Conservation (phyloP, 2,329 filamentous ascomycete species). For the Fusarium caatingaense region DNA sequence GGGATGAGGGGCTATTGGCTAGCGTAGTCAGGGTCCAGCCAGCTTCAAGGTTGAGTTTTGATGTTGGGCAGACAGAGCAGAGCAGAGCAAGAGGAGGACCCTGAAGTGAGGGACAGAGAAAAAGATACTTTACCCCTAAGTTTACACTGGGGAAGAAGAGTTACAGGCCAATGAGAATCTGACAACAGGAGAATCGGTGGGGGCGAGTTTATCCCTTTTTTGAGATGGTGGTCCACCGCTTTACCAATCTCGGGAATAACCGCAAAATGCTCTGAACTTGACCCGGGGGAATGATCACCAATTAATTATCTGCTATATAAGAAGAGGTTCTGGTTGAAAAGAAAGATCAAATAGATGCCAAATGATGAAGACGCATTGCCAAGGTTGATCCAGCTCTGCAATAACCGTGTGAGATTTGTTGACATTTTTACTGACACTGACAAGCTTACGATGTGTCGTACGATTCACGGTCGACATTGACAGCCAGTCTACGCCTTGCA, state of each 20-base stretch:
- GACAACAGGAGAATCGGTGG: constrained; percentile 7
- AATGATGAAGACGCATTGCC: neutral
- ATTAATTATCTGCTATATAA: too few relatives aligned
- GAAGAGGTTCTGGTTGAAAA: neutral
- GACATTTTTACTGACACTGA: neutral
- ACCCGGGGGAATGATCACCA: neutral
- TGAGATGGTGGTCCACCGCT: constrained; percentile 1
- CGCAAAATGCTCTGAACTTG: neutral
- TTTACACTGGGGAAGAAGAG: neutral
- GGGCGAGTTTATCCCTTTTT: constrained; percentile 11
- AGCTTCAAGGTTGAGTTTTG: constrained; percentile 7
- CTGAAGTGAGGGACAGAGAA: constrained; percentile 17
- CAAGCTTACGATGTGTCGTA: neutral
- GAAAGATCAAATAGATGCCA: neutral
- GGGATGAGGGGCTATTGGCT: neutral
- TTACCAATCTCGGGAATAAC: constrained; percentile 27
- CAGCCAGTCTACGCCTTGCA: neutral
- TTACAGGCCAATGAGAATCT: constrained; percentile 2
- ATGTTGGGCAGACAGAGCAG: constrained; percentile 8
- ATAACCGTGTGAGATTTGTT: too few relatives aligned
- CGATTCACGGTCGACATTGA: neutral
- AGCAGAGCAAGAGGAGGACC: constrained; percentile 2
- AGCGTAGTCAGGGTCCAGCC: neutral
- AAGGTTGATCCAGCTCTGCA: neutral
- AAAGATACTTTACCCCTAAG: constrained; percentile 21